These are phyloP conservation scores for Termitomyces eurrhizus DNA, from an alignment of 768 basidiomycete genomes.

Conservation along the genomic window DNA sequence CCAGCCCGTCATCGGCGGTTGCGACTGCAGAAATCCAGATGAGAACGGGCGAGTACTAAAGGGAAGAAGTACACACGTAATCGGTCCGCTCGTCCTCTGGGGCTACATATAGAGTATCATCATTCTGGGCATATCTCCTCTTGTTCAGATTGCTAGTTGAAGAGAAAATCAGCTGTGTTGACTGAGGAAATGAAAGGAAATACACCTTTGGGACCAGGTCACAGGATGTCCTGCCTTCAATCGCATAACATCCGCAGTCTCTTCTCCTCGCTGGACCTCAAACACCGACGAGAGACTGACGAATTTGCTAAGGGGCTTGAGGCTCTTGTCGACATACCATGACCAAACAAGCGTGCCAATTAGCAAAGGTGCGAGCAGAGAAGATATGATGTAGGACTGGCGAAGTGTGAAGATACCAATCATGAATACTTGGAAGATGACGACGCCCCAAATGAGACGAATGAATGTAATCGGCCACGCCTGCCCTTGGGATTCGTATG, in stretches of 20 bases:
- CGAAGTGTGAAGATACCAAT: constrained; percentile 82
- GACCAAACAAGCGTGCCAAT: constrained; percentile 74
- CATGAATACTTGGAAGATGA: constrained; percentile 97
- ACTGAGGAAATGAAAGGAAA: not conserved
- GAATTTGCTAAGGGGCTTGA: constrained; percentile 72
- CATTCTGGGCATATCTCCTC: constrained; percentile 87
- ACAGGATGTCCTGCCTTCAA: constrained; percentile 83
- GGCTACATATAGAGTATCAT: constrained; percentile 92
- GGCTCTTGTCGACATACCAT: constrained; percentile 67
- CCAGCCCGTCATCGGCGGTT: constrained; percentile 96
- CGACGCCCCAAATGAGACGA: constrained; percentile 86
- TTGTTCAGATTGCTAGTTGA: constrained; percentile 70
- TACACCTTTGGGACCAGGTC: constrained; percentile 83
- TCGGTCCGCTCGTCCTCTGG: constrained; percentile 92
- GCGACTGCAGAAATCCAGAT: constrained; percentile 52
- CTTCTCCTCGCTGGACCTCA: constrained; percentile 89
- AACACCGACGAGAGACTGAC: constrained; percentile 84
- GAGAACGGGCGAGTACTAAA: not conserved
- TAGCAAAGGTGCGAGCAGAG: constrained; percentile 71
- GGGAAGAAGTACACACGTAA: constrained; percentile 49
- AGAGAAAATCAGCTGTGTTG: not conserved
- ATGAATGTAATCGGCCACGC: constrained; percentile 97
- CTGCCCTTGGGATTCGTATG: constrained; percentile 95
- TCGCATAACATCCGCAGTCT: constrained; percentile 72
- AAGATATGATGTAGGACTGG: constrained; percentile 45